Evolutionary conservation across 2,329 filamentous ascomycete genomes (phyloP), one percentile per base, ranked within the genome.

Genomic region (Talaromyces piceae): DNA sequence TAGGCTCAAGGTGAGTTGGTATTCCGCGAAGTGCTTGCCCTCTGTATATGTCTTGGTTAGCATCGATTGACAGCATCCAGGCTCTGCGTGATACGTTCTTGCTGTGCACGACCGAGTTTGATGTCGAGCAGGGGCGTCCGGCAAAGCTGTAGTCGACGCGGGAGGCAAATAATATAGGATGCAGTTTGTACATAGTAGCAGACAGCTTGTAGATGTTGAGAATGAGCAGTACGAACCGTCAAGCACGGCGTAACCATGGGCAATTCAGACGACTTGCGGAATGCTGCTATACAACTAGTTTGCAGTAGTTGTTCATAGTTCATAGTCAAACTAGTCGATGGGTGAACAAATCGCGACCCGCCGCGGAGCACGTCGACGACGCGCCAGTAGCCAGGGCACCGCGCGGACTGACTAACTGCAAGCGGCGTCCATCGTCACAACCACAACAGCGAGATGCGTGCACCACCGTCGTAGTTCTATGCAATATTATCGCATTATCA

Each of bases 71-170:
- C 12, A 50, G 2, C 31, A 9, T 33, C 7, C 41, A 73, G 53
- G 73, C 73, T 56, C 61, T 79, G 63, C 68, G 62, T 51, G 77
- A 80, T 67, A 80, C 77, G 9, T 74, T 71, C 56, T 75, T 79
- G 58, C 58, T 79, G 49, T 78, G 74, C 61, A 79, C 77, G 49
- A 78, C 71, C 46, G 77, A 80, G 67, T 61, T 78, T 53, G 72
- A 67, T 48, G 52, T 69, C 12, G 67, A 71, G 53, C 52, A 56
- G 5, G n/a, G 57, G n/a, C 47, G 31, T 33, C 52, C 63, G 6
- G 33, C 33, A 25, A 67, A 61, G 56, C 53, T 66, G 33, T 68
- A 47, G 12, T 4, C 12, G 9, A 23, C n/a, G 25, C 20, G n/a
- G 26, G 25, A 41, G 41, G 16, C 25, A 31, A 28, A 30, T 7